Base-by-base conservation (phyloP, 2,329 filamentous ascomycete species). In the Trichothecium sympodiale region DNA sequence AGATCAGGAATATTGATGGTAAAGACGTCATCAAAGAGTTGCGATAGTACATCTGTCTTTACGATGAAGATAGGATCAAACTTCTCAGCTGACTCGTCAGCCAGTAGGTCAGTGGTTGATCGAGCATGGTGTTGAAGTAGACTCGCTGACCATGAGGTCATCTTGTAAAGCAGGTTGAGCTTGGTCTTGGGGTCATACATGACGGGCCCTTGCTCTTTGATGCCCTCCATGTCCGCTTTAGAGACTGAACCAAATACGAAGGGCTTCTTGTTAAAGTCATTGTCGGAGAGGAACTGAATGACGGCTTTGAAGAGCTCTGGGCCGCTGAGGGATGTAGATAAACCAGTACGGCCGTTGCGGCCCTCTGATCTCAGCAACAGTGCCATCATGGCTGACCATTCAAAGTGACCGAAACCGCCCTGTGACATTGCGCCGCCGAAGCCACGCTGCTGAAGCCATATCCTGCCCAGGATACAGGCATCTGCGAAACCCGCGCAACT, bases 301-400 rank as follows among this genome's bases (percentile, higher is more conserved):
- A 80, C 78, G 3, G 86, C 88, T 59, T 95, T 96, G 70, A 98
- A 95, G 31, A 96, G 69, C 57, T 96, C 89, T 17, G 89, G 91
- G 57, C 82, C 83, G 61, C 83, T 94, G 48, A 94, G 82, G 7
- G 84, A 84, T 5, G 75, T 68, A 5, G 87, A 86, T 13, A 96
- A 67, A 5, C 84, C 62, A 2, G 81, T 71, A 43, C 77, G 73
- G 2, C 83, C 82, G 40, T 79, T 80, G 6, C 75, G 71, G 6
- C 79, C 81, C 17, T 84, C 84, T n/a, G 74, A 76, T 54, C 86
- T 78, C 29, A 96, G 66, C 3, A 96, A 64, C 12, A 94, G 65
- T 23, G 88, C 84, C 52, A 88, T 73, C 33, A 91, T 62, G n/a
- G 76, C 63, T 1, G 83, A 72, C 85, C 86, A 96, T 54, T 98